Base-by-base conservation (phyloP, 345 rosid species). In the Dipteronia sinensis region DNA sequence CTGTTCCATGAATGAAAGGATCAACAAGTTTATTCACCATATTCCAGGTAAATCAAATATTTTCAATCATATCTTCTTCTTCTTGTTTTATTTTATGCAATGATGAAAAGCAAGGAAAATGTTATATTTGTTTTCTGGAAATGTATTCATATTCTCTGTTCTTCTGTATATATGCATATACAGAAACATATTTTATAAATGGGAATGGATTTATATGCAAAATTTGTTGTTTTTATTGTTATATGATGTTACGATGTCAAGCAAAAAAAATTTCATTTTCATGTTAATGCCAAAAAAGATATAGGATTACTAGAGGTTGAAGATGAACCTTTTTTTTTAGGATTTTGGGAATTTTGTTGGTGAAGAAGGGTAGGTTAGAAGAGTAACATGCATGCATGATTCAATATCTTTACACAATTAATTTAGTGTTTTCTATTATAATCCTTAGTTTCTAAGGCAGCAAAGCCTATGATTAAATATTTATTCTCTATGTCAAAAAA, bases 331-430 rank as follows among this genome's bases (percentile, higher is more conserved):
- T 63, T 6, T 16, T 13, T 65, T 29, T 31, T 25, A 42, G 55
- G 23, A 25, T 68, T 20, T 67, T 22, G 51, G 4, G 16, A 70
- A 42, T 42, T 42, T 53, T 53, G 58, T 53, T 53, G n/a, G 58
- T 53, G 58, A 49, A 69, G 73, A 51, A 51, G 23, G 25, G 44
- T 70, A 70, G 73, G 44, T 70, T 51, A 9, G 62, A 70, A 25
- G 23, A 70, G 23, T 65, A 7, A 16, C 34, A 65, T 15, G n/a
- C 42, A 69, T 34, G 6, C 38, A 34, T 69, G 12, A 69, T 15
- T 20, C 34, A 47, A 20, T 20, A 3, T 44, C 47, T 46, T 22
- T 46, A 9, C 2, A 10, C 53, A 20, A 11, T 42, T 42, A 42
- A 42, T 34, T 34, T 34, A 34, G 6, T 4, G 38, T 4, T 34